Evolutionary conservation across 768 basidiomycete genomes (phyloP), one percentile per base, ranked within the genome.

Genomic region (Tulasnella calospora): DNA sequence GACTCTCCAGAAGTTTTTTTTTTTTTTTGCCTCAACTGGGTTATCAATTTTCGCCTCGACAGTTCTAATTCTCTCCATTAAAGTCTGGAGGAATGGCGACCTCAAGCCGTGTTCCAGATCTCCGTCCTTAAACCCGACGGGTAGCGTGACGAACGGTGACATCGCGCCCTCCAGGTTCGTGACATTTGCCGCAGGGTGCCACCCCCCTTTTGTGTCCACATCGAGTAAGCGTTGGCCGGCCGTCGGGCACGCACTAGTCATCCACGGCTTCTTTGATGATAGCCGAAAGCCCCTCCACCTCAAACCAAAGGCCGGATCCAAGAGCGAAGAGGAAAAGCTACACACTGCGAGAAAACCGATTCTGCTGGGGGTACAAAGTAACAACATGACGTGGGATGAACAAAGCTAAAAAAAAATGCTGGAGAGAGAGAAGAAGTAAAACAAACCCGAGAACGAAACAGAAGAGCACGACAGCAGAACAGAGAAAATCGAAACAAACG

Each of bases 371-470:
- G n/a, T 51, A 51, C 51, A 51, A 41, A 51, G 51, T 23, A 51
- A 51, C 51, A 51, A 51, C 51, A 51, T 51, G 51, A 51, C n/a
- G 51, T 51, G 51, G 12, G 51, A 51, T 51, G 51, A 51, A 51
- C 51, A 71, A 12, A 35, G 70, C 40, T 71, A 12, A 69, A 69
- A 69, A 36, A 35, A 21, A 33, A 71, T 36, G 70, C 27, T n/a
- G 21, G 19, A 71, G 70, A 71, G 35, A 71, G 70, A 71, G 40
- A 36, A 69, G 67, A n/a, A 69, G 67, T 30, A 71, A 71, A 71
- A 71, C 70, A 41, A 71, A 71, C 21, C 40, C 40, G 33, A 35
- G 70, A 71, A 71, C 33, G 70, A 71, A 71, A 71, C 35, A 71
- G 30, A 41, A 71, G 21, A 41, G 40, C 70, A 35, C 35, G 23